These are phyloP conservation scores for Paramyrothecium sp. DNA, from an alignment of 2,329 filamentous ascomycete genomes.

Conservation along the genomic window DNA sequence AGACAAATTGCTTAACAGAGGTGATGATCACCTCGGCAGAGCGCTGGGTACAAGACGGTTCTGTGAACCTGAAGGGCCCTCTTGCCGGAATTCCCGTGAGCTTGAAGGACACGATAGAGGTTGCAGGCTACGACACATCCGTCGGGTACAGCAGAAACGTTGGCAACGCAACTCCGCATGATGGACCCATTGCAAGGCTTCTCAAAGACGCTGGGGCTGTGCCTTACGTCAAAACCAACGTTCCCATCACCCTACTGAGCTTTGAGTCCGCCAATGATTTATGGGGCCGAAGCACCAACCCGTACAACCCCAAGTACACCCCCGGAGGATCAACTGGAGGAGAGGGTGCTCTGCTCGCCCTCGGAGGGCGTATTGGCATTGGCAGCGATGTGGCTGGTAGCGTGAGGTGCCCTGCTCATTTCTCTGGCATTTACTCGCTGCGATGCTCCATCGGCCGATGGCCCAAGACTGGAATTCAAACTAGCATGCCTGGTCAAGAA, in stretches of 20 bases:
- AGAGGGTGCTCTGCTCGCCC: constrained; percentile 78
- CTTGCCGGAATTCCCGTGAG: constrained; percentile 85
- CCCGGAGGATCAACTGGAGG: constrained; percentile 88
- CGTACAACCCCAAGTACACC: constrained; percentile 79
- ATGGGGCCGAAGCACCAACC: constrained; percentile 82
- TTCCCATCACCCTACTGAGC: constrained; percentile 81
- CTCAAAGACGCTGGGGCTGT: constrained; percentile 86
- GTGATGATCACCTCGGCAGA: constrained; percentile 79
- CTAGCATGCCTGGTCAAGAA: constrained; percentile 91
- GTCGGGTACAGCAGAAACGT: constrained; percentile 77
- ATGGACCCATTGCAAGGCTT: constrained; percentile 72
- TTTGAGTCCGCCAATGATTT: constrained; percentile 78
- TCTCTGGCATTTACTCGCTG: constrained; percentile 83
- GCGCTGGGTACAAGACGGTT: constrained; percentile 59
- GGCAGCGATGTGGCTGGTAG: constrained; percentile 90
- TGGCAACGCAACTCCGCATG: constrained; percentile 61
- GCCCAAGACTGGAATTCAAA: constrained; percentile 81
- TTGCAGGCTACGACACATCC: constrained; percentile 78
- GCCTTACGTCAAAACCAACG: constrained; percentile 89
- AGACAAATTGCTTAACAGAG: constrained; percentile 89
- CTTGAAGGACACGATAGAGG: constrained; percentile 76
- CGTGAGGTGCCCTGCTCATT: constrained; percentile 83
- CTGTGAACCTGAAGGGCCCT: constrained; percentile 73
- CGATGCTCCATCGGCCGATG: constrained; percentile 87
- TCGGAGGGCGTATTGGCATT: constrained; percentile 82